Evolutionary conservation across 2,329 filamentous ascomycete genomes (phyloP).

Genomic region (Ascochyta fabae): DNA sequence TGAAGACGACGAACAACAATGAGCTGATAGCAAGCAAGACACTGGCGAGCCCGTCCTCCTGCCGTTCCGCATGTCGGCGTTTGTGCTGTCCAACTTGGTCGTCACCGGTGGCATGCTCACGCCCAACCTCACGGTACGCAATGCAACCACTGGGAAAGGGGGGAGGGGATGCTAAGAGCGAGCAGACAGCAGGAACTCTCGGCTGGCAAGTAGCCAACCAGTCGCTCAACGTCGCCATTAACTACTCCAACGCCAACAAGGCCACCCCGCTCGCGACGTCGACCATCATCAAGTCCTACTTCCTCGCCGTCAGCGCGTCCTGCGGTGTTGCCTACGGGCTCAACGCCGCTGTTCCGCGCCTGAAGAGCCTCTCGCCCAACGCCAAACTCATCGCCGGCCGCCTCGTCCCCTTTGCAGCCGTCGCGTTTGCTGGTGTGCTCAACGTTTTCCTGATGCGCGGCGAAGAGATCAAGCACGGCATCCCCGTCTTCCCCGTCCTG

Average conservation of each 20-base stretch:
- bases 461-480: conserved; percentile 91
- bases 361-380: conserved; percentile 76
- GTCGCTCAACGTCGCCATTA: conserved; percentile 97
- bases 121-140: conserved; percentile 74
- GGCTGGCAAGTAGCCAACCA: conserved; percentile 97
- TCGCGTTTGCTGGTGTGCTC: conserved; percentile 86
- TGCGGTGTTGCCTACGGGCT: conserved; percentile 93
- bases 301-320: conserved; percentile 87
- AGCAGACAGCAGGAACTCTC: conserved; percentile 80
- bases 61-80: conserved; percentile 97
- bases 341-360: conserved; percentile 84
- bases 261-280: conserved; percentile 83
- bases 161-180: conserved; percentile 26
- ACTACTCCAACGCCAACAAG: conserved; percentile 97
- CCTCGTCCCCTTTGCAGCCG: conserved; percentile 95
- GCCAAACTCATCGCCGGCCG: conserved; percentile 79
- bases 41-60: conserved; percentile 91
- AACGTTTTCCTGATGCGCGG: conserved; percentile 98
- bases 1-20: background rate
- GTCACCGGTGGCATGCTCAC: conserved; percentile 98
- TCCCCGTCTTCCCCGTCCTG: conserved; percentile 87
- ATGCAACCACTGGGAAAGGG: background rate
- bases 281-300: conserved; percentile 87
- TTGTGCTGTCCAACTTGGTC: conserved; percentile 89
- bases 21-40: conserved; percentile 61